Conservation (phyloP, 2,329 filamentous ascomycete species). For the Raffaelea ambrosiae region DNA sequence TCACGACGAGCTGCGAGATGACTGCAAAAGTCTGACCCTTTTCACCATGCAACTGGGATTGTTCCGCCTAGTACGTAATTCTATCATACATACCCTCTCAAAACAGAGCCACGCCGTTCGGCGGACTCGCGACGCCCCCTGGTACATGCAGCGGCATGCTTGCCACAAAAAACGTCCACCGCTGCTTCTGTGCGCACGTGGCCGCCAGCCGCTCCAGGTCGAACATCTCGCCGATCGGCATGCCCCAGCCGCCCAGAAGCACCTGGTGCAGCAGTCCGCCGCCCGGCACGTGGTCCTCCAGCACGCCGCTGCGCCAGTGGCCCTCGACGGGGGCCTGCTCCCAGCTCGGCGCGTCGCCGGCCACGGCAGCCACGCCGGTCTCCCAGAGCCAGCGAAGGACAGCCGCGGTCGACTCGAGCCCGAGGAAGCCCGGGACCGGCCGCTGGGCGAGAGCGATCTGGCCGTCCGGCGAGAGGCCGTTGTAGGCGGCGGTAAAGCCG, state of each 20-base stretch:
- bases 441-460: constrained; percentile 19
- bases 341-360: constrained; percentile 32
- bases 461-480: constrained; percentile 11
- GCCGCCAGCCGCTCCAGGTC: constrained; percentile 29
- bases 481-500: constrained; percentile 21
- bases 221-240: constrained; percentile 40
- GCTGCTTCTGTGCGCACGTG: constrained; percentile 20
- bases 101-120: constrained; percentile 27
- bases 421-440: constrained; percentile 17
- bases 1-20: too few relatives aligned
- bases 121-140: constrained; percentile 27
- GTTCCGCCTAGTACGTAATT: too few relatives aligned
- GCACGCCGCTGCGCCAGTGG: constrained; percentile 18
- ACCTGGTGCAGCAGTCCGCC: constrained; percentile 23
- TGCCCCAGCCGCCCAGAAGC: constrained; percentile 38
- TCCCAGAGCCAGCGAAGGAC: constrained; percentile 37
- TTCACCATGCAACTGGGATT: too few relatives aligned
- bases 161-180: constrained; percentile 30
- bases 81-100: constrained; percentile 9
- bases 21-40: too few relatives aligned
- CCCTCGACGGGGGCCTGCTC: constrained; percentile 24
- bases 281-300: constrained; percentile 13
- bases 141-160: constrained; percentile 27
- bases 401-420: constrained; percentile 26
- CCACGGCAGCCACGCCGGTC: constrained; percentile 32